Percentiles rank a stretch among this genome's conserved stretches.
These are phyloP conservation scores for Ogataea nitratoaversa DNA, from an alignment of 805 yeast genomes.

Conservation along the genomic window DNA sequence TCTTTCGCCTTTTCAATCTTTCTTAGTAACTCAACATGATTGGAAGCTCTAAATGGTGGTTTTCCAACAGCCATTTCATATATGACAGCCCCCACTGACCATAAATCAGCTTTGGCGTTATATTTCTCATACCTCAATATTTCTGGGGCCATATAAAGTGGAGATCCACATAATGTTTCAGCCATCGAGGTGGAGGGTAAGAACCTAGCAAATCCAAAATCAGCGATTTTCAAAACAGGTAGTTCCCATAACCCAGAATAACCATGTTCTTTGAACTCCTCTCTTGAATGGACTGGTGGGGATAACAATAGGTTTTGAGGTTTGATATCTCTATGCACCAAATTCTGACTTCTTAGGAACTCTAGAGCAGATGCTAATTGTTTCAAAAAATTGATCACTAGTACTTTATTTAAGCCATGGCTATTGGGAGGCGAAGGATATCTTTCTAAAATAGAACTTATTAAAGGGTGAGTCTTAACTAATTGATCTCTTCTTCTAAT, in stretches of 20 bases:
- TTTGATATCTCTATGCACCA: slow-evolving; percentile 93
- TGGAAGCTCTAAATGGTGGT: slow-evolving; percentile 93
- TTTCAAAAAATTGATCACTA: slow-evolving; percentile 80
- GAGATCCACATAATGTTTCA: slow-evolving; percentile 96
- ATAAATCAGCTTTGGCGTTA: slow-evolving; percentile 93
- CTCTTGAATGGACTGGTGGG: slow-evolving; percentile 70
- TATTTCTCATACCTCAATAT: slow-evolving; percentile 90
- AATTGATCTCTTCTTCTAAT: slow-evolving; percentile 74
- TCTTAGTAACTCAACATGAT: slow-evolving; percentile 84
- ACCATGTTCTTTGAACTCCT: slow-evolving; percentile 51
- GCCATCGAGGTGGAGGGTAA: slow-evolving; percentile 92
- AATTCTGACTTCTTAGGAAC: slow-evolving; percentile 75
- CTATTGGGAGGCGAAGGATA: slow-evolving; percentile 78
- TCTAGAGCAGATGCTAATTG: slow-evolving; percentile 82
- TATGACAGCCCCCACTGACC: slow-evolving; percentile 97
- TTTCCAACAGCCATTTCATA: slow-evolving; percentile 96
- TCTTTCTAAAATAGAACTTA: slow-evolving; percentile 67
- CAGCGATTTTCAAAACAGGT: slow-evolving; percentile 91
- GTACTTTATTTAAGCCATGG: slow-evolving; percentile 73
- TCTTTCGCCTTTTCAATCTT: slow-evolving; percentile 83
- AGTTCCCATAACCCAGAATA: slow-evolving; percentile 82
- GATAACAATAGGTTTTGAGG: slow-evolving; percentile 85
- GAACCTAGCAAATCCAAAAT: slow-evolving; percentile 95
- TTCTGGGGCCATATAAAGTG: slow-evolving; percentile 98
- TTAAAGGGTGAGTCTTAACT: slow-evolving; percentile 69